These are phyloP conservation scores for Exophiala xenobiotica DNA, from an alignment of 2,329 filamentous ascomycete species.

Conservation along the genomic window DNA sequence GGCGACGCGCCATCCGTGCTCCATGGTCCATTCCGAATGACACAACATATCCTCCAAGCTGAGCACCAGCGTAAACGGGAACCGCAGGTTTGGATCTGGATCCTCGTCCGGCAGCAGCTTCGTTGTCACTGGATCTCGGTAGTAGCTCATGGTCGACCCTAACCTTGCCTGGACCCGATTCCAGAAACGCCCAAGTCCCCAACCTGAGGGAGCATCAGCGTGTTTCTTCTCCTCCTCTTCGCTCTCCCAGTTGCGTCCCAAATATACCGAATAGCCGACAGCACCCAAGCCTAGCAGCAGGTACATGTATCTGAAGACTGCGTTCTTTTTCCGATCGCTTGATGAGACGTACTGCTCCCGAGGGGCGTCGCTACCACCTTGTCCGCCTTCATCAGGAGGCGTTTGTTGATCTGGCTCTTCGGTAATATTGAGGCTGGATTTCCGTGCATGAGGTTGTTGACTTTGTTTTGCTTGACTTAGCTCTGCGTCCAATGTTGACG, in stretches of 20 bases:
- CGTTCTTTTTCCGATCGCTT: constrained; percentile 75
- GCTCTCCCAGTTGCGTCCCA: constrained; percentile 82
- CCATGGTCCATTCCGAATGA: constrained; percentile 89
- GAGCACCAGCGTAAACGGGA: constrained; percentile 88
- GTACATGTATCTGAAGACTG: constrained; percentile 74
- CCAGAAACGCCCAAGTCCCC: constrained; percentile 74
- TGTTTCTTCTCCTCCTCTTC: constrained; percentile 70
- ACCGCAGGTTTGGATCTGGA: constrained; percentile 70
- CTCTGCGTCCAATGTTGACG: constrained; percentile 83
- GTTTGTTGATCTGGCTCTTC: constrained; percentile 52
- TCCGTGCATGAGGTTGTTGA: constrained; percentile 34
- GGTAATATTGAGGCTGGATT: constrained; percentile 50
- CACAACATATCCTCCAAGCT: constrained; percentile 91
- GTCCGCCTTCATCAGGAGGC: constrained; percentile 52
- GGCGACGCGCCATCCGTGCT: constrained; percentile 92
- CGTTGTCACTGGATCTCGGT: constrained; percentile 91
- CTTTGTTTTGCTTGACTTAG: constrained; percentile 49
- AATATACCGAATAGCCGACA: constrained; percentile 64
- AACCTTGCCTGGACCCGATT: constrained; percentile 74
- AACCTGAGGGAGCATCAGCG: constrained; percentile 74
- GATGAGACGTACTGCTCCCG: constrained; percentile 87
- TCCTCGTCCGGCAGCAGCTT: constrained; percentile 74
- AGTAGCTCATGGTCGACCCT: constrained; percentile 78
- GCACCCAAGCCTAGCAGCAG: constrained; percentile 57
- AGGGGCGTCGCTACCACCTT: constrained; percentile 64